Conservation (phyloP, 2,329 filamentous ascomycete genomes). For the Grosmannia penicillata region DNA sequence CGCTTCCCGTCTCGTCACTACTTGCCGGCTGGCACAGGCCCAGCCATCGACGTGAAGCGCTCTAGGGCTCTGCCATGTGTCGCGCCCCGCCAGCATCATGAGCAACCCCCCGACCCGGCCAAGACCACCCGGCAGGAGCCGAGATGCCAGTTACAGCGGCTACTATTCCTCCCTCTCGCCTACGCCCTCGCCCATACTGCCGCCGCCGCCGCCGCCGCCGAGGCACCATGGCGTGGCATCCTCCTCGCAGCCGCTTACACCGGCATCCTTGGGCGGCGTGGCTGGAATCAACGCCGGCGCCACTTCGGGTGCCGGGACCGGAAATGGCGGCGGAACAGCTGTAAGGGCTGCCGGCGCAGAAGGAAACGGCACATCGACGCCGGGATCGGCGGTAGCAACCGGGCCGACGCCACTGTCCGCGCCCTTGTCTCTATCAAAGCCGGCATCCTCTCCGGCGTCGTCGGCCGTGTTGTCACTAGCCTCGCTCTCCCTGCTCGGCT, state of each 20-base stretch:
- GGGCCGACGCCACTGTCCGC: neutral
- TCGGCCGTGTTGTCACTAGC: no score
- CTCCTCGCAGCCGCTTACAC: conserved; percentile 5
- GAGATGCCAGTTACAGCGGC: conserved; percentile 25
- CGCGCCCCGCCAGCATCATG: neutral
- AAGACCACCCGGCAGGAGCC: neutral
- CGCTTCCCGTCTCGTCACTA: no score
- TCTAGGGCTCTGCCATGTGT: no score
- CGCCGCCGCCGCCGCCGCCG: conserved; percentile 8
- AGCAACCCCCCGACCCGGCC: conserved; percentile 5
- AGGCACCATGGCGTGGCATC: conserved; percentile 4
- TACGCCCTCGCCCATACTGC: neutral
- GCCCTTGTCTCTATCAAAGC: no score
- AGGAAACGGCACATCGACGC: neutral
- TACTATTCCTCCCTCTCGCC: conserved; percentile 39
- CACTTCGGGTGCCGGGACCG: no score
- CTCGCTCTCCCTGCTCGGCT: no score
- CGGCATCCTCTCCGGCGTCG: no score
- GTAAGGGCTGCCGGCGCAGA: no score
- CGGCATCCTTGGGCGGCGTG: conserved; percentile 4
- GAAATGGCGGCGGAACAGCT: no score
- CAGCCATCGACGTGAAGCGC: no score
- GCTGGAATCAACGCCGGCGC: no score
- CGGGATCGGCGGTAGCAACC: neutral
- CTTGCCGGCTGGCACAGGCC: no score